phyloP scores from a whole-genome alignment of 1,284 basidiomycete species.

The Chalciporus piperatoides region DNA sequence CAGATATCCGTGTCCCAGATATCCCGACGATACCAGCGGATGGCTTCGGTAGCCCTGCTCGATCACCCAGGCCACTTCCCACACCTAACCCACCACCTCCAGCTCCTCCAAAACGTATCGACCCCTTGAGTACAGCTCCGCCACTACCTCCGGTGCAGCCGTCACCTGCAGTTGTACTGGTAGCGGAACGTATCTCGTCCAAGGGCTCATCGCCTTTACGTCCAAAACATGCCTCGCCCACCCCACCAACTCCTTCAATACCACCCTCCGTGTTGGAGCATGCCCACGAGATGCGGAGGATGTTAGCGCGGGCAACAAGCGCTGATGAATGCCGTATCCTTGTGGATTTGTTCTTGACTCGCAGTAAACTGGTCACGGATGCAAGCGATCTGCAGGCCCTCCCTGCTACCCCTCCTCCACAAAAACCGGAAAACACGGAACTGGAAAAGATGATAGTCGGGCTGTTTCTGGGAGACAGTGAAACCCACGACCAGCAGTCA shows the following conservation, averaged over 20 bases:
- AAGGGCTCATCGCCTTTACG: slow-evolving; percentile 17
- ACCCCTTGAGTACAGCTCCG: slow-evolving; percentile 1
- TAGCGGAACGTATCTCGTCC: slow-evolving; percentile 14
- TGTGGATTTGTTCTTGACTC: slow-evolving; percentile 74
- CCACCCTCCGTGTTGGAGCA: slow-evolving; percentile 35
- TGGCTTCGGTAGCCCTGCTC: slow-evolving; percentile 8
- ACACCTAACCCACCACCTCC: slow-evolving; percentile 7
- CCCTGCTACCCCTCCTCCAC: slow-evolving; percentile 5
- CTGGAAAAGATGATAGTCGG: slow-evolving; percentile 45
- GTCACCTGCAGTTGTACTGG: slow-evolving; percentile 1
- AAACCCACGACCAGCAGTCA: background rate
- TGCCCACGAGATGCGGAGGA: slow-evolving; percentile 62
- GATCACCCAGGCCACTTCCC: slow-evolving; percentile 1
- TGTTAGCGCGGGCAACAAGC: slow-evolving; percentile 68
- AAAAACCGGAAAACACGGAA: slow-evolving; percentile 10
- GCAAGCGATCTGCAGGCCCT: slow-evolving; percentile 9
- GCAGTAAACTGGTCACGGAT: slow-evolving; percentile 42
- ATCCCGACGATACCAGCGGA: slow-evolving; percentile 10
- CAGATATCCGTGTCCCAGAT: slow-evolving; percentile 3
- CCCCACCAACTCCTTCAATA: slow-evolving; percentile 4
- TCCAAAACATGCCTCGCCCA: slow-evolving; percentile 6
- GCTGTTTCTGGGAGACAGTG: slow-evolving; percentile 44
- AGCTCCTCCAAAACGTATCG: slow-evolving; percentile 8
- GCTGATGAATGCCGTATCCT: slow-evolving; percentile 83
- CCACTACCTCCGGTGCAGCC: slow-evolving; percentile 1